Evolutionary conservation across 169 alveolate genomes (phyloP).

Genomic region (Plasmodium berghei): DNA sequence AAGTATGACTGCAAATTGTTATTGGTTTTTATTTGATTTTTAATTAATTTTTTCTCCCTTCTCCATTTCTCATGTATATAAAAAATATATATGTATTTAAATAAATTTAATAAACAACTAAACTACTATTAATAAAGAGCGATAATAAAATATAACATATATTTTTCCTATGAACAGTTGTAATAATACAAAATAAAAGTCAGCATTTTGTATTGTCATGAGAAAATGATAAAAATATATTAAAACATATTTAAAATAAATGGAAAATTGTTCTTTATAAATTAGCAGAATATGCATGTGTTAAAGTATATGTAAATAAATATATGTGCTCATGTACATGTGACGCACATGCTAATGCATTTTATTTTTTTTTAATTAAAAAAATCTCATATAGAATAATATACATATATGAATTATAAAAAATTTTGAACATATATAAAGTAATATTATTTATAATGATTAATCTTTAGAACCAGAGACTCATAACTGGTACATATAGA

Average conservation of each 20-base stretch:
- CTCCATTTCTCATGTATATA: neutral
- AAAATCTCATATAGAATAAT: too few species aligned
- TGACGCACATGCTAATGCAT: neutral
- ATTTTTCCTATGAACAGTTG: neutral
- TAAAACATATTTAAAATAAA: neutral
- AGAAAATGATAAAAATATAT: conserved; percentile 1
- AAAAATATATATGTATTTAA: neutral
- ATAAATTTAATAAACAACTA: neutral
- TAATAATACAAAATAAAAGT: neutral
- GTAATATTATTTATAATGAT: too few species aligned
- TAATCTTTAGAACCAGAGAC: too few species aligned
- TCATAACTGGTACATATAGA: too few species aligned
- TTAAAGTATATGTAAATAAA: neutral
- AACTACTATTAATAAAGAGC: neutral
- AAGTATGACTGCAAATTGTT: neutral
- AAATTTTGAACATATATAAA: too few species aligned
- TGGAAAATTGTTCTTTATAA: neutral
- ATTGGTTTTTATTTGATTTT: conserved; percentile 4
- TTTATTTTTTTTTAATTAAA: neutral
- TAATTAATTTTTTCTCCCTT: neutral
- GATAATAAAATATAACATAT: neutral
- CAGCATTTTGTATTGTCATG: neutral
- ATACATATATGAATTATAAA: too few species aligned
- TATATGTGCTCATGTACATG: neutral
- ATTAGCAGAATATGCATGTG: conserved; percentile 9